Evolutionary conservation across 2,329 filamentous ascomycete species (phyloP).

Genomic region (Hypomyces perniciosus): DNA sequence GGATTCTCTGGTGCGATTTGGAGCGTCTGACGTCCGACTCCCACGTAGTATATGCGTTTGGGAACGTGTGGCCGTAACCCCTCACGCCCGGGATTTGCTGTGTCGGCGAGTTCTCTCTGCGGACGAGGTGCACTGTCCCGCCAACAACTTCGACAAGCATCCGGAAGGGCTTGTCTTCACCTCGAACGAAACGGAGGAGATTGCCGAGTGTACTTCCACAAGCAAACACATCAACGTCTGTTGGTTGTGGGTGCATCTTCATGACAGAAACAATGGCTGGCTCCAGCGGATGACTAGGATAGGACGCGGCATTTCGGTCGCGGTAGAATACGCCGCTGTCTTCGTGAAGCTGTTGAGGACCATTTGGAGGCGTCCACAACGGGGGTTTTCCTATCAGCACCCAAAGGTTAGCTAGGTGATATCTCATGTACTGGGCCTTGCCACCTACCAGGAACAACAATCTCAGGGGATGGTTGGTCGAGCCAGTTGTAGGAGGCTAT

Average conservation of each 20-base stretch:
- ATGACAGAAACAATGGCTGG: slow-evolving; percentile 40
- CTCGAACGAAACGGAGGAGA: slow-evolving; percentile 50
- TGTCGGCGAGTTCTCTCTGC: slow-evolving; percentile 53
- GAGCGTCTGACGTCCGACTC: slow-evolving; percentile 47
- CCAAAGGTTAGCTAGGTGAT: background rate
- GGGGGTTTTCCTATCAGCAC: slow-evolving; percentile 23
- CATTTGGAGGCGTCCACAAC: slow-evolving; percentile 29
- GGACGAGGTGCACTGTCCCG: slow-evolving; percentile 55
- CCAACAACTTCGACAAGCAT: slow-evolving; percentile 52
- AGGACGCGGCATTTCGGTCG: slow-evolving; percentile 48
- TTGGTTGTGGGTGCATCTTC: slow-evolving; percentile 17
- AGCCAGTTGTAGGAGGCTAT: slow-evolving; percentile 48
- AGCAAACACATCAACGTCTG: slow-evolving; percentile 32
- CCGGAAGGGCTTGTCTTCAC: slow-evolving; percentile 44
- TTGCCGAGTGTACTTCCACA: slow-evolving; percentile 58
- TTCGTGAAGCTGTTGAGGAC: slow-evolving; percentile 23
- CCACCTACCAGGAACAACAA: slow-evolving; percentile 36
- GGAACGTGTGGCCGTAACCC: slow-evolving; percentile 63
- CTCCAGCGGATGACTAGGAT: slow-evolving; percentile 44
- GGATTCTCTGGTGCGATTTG: slow-evolving; percentile 54
- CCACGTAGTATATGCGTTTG: slow-evolving; percentile 61
- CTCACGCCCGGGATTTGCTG: slow-evolving; percentile 49
- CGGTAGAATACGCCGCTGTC: slow-evolving; percentile 47
- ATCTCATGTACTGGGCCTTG: background rate
- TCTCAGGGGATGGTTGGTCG: slow-evolving; percentile 33